These are phyloP conservation scores for Boechera divaricarpa DNA, from an alignment of 345 rosid genomes.

Conservation along the genomic window DNA sequence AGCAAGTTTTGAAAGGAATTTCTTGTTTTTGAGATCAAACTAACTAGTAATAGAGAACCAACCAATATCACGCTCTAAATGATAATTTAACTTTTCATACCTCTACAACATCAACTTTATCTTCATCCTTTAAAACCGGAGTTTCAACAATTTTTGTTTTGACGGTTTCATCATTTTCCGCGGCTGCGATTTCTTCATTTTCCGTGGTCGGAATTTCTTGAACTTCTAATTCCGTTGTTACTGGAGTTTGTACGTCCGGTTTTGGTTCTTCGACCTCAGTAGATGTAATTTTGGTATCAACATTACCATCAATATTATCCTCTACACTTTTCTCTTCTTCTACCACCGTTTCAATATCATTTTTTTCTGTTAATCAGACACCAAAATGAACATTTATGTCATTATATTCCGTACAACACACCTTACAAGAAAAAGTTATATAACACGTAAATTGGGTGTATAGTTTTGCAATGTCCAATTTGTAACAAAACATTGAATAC, in stretches of 20 bases:
- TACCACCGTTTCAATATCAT: conserved; percentile 18
- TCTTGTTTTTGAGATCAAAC: background rate
- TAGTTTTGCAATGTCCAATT: background rate
- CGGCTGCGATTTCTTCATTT: background rate
- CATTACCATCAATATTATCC: background rate
- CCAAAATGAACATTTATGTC: background rate
- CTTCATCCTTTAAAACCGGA: conserved; percentile 12
- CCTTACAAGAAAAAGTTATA: conserved; percentile 17
- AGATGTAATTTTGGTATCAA: background rate
- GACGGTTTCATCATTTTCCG: background rate
- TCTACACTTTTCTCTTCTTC: conserved; percentile 30
- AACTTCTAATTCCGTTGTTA: conserved; percentile 20
- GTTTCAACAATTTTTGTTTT: background rate
- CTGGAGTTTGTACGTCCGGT: conserved; percentile 16
- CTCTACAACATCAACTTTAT: conserved; percentile 26
- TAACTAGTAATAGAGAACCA: background rate
- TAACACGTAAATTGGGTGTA: background rate
- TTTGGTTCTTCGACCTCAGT: conserved; percentile 31
- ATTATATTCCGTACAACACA: background rate
- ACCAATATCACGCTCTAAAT: background rate
- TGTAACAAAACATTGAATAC: background rate
- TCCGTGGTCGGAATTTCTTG: conserved; percentile 6
- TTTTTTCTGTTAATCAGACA: conserved; percentile 2
- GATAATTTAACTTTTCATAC: background rate
- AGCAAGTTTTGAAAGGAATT: background rate